Conservation (phyloP, 2,329 filamentous ascomycete genomes). For the Niveomyces coronatus region DNA sequence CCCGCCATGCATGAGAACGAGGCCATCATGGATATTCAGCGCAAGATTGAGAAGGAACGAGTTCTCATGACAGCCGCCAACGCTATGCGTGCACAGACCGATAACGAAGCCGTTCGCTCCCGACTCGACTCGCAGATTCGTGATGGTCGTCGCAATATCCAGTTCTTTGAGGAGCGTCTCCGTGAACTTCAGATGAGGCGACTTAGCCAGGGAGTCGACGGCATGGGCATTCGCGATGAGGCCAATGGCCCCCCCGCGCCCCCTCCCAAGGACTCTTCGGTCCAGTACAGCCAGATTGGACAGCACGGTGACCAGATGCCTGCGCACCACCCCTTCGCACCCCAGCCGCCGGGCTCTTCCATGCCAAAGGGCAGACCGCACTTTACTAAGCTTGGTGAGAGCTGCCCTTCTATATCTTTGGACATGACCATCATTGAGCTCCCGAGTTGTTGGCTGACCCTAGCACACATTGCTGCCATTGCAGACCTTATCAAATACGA, state of each 20-base stretch:
- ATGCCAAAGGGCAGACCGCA: slow-evolving; percentile 72
- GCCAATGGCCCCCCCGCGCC: slow-evolving; percentile 48
- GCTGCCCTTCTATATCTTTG: too few relatives aligned
- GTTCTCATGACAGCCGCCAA: slow-evolving; percentile 89
- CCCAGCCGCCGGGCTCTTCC: slow-evolving; percentile 51
- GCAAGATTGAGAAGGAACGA: slow-evolving; percentile 97
- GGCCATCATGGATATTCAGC: slow-evolving; percentile 68
- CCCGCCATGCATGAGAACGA: slow-evolving; percentile 54
- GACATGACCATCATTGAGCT: too few relatives aligned
- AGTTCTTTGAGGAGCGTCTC: slow-evolving; percentile 91
- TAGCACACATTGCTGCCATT: background rate
- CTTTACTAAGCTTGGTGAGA: slow-evolving; percentile 87
- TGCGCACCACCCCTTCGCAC: slow-evolving; percentile 66
- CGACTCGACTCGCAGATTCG: slow-evolving; percentile 89
- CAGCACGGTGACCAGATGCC: slow-evolving; percentile 68
- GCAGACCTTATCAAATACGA: slow-evolving; percentile 97
- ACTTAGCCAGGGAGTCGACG: slow-evolving; percentile 56
- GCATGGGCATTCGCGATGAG: slow-evolving; percentile 42
- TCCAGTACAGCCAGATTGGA: slow-evolving; percentile 46
- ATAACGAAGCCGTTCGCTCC: slow-evolving; percentile 84
- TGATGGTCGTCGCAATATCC: slow-evolving; percentile 84
- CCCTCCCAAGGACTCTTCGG: slow-evolving; percentile 59
- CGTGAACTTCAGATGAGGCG: slow-evolving; percentile 77
- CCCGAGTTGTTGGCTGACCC: background rate
- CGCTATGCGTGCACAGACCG: slow-evolving; percentile 90